Evolutionary conservation across 495 filamentous ascomycete species (phyloP).

Genomic region (Hypoxylon cercidicola): DNA sequence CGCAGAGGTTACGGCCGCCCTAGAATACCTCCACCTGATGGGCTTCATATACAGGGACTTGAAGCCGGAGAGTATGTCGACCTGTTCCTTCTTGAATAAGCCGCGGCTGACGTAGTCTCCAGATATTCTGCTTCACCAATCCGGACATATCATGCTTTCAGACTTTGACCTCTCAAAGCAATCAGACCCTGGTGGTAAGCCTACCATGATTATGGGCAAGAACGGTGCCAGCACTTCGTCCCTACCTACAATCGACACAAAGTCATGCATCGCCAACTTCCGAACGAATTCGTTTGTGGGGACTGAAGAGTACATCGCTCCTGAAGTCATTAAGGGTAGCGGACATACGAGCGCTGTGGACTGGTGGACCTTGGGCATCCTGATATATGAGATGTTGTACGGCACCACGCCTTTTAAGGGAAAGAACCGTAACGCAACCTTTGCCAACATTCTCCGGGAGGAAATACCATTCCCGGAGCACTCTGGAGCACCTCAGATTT

Average conservation of each 20-base stretch:
- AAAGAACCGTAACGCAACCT: constrained; percentile 97
- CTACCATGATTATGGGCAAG: constrained; percentile 94
- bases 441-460: constrained; percentile 95
- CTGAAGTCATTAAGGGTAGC: constrained; percentile 98
- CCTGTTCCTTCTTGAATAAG: constrained; percentile 5
- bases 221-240: constrained; percentile 81
- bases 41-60: constrained; percentile 98
- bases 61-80: constrained; percentile 90
- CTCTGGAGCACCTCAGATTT: constrained; percentile 82
- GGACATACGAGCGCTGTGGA: constrained; percentile 98
- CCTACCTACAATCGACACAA: constrained; percentile 95
- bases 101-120: constrained; percentile 5
- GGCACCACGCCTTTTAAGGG: constrained; percentile 99
- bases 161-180: constrained; percentile 99
- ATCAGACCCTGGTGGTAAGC: constrained; percentile 93
- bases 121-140: constrained; percentile 98
- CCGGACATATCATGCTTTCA: constrained; percentile 98
- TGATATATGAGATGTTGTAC: constrained; percentile 99
- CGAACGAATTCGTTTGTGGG: constrained; percentile 98
- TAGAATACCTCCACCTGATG: constrained; percentile 98
- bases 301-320: constrained; percentile 98
- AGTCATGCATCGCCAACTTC: constrained; percentile 98
- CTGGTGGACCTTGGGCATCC: constrained; percentile 98
- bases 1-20: constrained; percentile 94
- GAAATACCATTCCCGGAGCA: constrained; percentile 96